These are phyloP conservation scores for Echinosophora koreensis DNA, from an alignment of 306 rosid genomes.

Conservation along the genomic window DNA sequence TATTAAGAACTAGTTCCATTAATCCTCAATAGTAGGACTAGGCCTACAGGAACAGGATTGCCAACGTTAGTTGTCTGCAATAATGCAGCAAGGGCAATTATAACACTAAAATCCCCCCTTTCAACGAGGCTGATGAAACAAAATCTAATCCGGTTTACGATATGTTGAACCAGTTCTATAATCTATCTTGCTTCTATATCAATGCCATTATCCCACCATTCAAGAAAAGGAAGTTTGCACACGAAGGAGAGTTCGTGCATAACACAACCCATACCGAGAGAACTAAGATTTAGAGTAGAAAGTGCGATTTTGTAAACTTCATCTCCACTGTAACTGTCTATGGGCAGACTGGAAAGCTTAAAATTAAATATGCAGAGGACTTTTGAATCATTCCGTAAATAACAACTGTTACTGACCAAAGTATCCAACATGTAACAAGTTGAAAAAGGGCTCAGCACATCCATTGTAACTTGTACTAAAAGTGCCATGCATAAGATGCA, in stretches of 20 bases:
- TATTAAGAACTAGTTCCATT: slow-evolving; percentile 43
- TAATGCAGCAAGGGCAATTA: slow-evolving; percentile 31
- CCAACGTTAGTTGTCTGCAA: slow-evolving; percentile 43
- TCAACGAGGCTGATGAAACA: slow-evolving; percentile 43
- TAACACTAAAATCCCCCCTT: slow-evolving; percentile 7
- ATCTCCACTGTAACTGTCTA: too few relatives aligned
- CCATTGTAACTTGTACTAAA: background rate
- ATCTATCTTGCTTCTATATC: background rate
- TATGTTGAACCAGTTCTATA: slow-evolving; percentile 7
- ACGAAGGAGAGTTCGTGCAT: too few relatives aligned
- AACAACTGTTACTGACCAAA: background rate
- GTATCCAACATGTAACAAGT: background rate
- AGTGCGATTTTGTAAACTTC: too few relatives aligned
- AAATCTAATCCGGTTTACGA: slow-evolving; percentile 36
- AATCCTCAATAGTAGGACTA: slow-evolving; percentile 33
- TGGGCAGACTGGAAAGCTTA: too few relatives aligned
- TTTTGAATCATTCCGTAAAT: background rate
- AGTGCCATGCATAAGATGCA: background rate
- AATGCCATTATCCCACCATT: too few relatives aligned
- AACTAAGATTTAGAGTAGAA: too few relatives aligned
- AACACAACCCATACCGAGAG: too few relatives aligned
- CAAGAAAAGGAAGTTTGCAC: too few relatives aligned
- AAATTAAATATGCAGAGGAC: slow-evolving; percentile 35
- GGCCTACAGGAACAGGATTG: slow-evolving; percentile 41
- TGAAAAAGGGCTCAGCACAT: background rate